Base-by-base conservation (phyloP, 2,329 filamentous ascomycete genomes). In the Coniochaeta prunicola region DNA sequence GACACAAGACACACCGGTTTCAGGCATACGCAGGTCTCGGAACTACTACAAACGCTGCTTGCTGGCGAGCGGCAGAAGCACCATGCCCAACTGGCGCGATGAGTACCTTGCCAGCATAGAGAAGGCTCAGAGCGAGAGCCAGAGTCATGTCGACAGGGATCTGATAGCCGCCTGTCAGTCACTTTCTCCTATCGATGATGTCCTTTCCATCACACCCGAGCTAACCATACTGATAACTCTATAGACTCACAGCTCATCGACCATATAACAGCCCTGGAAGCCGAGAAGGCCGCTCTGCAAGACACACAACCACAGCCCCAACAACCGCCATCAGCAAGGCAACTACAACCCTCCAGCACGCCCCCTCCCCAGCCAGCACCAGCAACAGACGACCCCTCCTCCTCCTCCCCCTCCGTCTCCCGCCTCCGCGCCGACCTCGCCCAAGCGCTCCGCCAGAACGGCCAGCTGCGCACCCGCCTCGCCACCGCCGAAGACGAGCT, bases 91-190 rank as follows among this genome's bases (percentile, higher is more conserved):
- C 77, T 96, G 92, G 90, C 83, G 87, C 68, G 86, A 90, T 64
- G 89, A 96, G 68, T 97, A 96, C 72, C 79, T 90, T 62, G 79
- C 84, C 62, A 88, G 88, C 64, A 80, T 97, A 64, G 82, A 85
- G 65, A 86, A 88, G 67, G 90, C 91, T 67, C 81, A 85, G 68
- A 81, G 85, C 62, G 88, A 91, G 60, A 80, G 76, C 64, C 78
- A 91, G 60, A 80, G 76, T 64, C 78, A 80, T 5, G 76, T 85
- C 61, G 83, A 84, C 64, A 76, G 77, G 67, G 81, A 86, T 57
- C 82, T 96, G 61, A 89, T 96, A 67, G 82, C 91, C 70, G 87
- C 90, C 62, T 96, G 92, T 96, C 71, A 65, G 84, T 71, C 42
- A 38, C 59, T 58, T 60, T 28, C 62, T 56, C 38, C 28, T n/a